A percentile compares a stretch with the other conserved stretches of the same genome.
Conservation (phyloP, 2,329 filamentous ascomycete genomes). For the Aureobasidium lini region DNA sequence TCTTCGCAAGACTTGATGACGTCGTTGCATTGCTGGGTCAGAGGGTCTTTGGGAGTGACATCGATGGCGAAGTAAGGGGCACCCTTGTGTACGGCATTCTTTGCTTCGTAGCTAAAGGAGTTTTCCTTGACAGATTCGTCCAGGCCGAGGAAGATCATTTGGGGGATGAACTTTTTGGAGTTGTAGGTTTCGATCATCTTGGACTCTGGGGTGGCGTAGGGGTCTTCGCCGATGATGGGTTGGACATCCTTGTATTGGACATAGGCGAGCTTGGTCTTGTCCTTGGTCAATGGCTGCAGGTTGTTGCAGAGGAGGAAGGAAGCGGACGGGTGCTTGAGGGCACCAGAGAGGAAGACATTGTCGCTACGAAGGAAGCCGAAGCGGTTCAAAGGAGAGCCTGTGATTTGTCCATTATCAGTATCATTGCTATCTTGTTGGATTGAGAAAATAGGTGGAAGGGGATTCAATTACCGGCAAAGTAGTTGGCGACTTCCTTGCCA, state of each 20-base stretch:
- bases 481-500: constrained; percentile 73
- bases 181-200: constrained; percentile 67
- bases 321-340: constrained; percentile 58
- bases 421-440: background rate
- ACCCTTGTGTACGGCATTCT: constrained; percentile 62
- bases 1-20: constrained; percentile 55
- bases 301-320: constrained; percentile 73
- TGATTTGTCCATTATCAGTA: background rate
- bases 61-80: constrained; percentile 85
- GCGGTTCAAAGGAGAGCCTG: constrained; percentile 67
- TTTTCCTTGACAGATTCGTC: constrained; percentile 53
- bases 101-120: constrained; percentile 55
- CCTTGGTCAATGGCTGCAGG: constrained; percentile 63
- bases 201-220: constrained; percentile 64
- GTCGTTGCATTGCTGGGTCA: constrained; percentile 54
- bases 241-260: constrained; percentile 62
- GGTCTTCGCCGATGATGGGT: constrained; percentile 61
- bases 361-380: constrained; percentile 70
- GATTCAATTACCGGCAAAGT: constrained; percentile 57
- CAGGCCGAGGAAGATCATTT: constrained; percentile 78
- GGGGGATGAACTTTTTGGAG: constrained; percentile 57
- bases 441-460: background rate
- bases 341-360: constrained; percentile 59
- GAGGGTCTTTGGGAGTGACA: constrained; percentile 59
- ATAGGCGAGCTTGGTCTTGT: constrained; percentile 57